Evolutionary conservation across 257 asterid species (phyloP), one percentile per base, ranked within the genome.

Genomic region (Petrea volubilis): DNA sequence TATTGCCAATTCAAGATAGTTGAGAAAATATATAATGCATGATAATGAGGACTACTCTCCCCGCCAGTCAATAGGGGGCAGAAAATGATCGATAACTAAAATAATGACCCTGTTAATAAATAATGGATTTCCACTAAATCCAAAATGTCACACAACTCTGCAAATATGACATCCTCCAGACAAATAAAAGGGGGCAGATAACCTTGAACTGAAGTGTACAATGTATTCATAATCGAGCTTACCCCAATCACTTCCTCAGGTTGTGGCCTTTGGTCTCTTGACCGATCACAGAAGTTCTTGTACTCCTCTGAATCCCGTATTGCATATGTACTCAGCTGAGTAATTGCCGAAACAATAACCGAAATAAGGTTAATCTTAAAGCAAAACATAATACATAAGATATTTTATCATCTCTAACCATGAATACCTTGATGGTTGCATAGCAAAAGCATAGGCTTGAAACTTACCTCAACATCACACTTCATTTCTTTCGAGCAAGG

Each of bases 271-370:
- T 95, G 99, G 81, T 95, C 96, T 79, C 78, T 85, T 50, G 95
- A 80, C 31, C 99, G 91, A 81, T 95, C 99, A 74, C 98, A 95
- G 20, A 92, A 92, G 84, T 90, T 92, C 89, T 81, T 92, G 86
- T 95, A 95, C 85, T 95, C 99, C 85, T 92, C 98, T 11, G 97
- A 95, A 75, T 93, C 98, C 79, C 96, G 85, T 83, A 93, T 91
- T 56, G 96, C 97, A 66, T 78, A 86, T 18, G 99, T 87, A 72
- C 95, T 82, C 59, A 95, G 73, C 99, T 95, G 88, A 74, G 38
- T 25, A 44, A 49, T 47, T 14, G 25, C 50, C 52, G 56, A 79
- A 74, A 62, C 24, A 29, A 36, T 59, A 49, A 31, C 3, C 33
- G 44, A 31, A 13, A 68, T 18, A 59, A 60, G n/a, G 31, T 11